Evolutionary conservation across 768 basidiomycete genomes (phyloP).

Genomic region (Termitomyces sp.): DNA sequence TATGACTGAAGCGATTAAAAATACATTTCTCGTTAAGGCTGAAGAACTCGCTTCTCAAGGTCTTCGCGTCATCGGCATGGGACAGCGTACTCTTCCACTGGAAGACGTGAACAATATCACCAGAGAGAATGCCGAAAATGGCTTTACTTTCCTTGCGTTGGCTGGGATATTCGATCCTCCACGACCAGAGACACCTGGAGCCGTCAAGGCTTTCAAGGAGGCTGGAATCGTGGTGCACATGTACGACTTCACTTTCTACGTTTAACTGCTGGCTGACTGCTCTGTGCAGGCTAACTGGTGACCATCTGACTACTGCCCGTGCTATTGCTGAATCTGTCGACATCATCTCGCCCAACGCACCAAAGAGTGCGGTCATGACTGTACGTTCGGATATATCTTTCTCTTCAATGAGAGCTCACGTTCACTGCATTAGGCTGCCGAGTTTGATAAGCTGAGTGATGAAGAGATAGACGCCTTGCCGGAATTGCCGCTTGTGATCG

Average conservation of each 20-base stretch:
- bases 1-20: slow-evolving; percentile 27
- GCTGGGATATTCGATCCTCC: slow-evolving; percentile 59
- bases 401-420: not conserved
- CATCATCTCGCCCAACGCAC: slow-evolving; percentile 39
- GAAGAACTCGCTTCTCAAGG: slow-evolving; percentile 39
- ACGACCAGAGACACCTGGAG: slow-evolving; percentile 48
- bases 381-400: slow-evolving; percentile 10
- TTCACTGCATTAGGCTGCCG: slow-evolving; percentile 24
- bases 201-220: slow-evolving; percentile 46
- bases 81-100: slow-evolving; percentile 22
- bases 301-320: slow-evolving; percentile 49
- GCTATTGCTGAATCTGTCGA: slow-evolving; percentile 51
- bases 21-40: slow-evolving; percentile 27
- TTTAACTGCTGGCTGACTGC: not conserved
- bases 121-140: slow-evolving; percentile 44
- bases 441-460: slow-evolving; percentile 53
- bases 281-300: slow-evolving; percentile 44
- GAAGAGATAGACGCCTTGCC: slow-evolving; percentile 45
- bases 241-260: slow-evolving; percentile 17
- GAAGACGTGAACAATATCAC: slow-evolving; percentile 23
- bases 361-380: slow-evolving; percentile 36
- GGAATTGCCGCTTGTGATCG: slow-evolving; percentile 57
- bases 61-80: slow-evolving; percentile 37
- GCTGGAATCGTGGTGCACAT: slow-evolving; percentile 53
- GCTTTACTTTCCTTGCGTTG: slow-evolving; percentile 48